Base-by-base conservation (phyloP, 768 basidiomycete species). In the Lactarius akahatsu region DNA sequence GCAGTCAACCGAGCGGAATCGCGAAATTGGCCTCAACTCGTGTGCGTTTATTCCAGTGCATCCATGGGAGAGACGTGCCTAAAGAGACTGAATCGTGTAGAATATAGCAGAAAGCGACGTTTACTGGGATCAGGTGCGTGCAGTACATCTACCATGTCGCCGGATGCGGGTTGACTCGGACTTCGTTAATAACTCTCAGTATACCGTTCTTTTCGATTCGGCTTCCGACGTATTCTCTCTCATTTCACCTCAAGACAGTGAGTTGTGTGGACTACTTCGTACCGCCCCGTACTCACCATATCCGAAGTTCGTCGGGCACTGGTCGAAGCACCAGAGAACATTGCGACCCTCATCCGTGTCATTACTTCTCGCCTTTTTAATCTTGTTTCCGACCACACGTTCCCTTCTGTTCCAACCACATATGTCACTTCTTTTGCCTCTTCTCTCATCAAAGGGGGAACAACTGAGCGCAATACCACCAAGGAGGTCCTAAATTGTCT, bases 401-500 rank as follows among this genome's bases (percentile, higher is more conserved):
- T 92, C 76, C 91, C 92, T 28, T 80, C 87, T 1, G 70, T 84
- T 11, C 73, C 82, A 1, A 80, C 78, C 66, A 78, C 80, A 11
- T 85, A 86, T 28, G 83, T 91, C 47, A 77, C 87, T 9, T 85
- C 89, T 13, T 85, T 89, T 69, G 86, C 89, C 4, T 81, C 86
- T 1, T 87, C 90, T 0, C 80, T 92, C 71, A 89, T 92, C 69
- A 90, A 87, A 70, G 74, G 82, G 11, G 78, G 80, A 23, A 75
- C 80, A 8, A 67, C 80, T 6, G 87, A 85, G 67, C 81, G 84
- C 69, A 92, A 86, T 71, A 80, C 94, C 34, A 89, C 90, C 2
- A 93, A 89, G 70, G 90, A 98, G 75, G 92, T 89, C 4, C 81
- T 99, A 55, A 98, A 97, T 73, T 95, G 94, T 73, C 74, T 98